Evolutionary conservation across 2,329 filamentous ascomycete genomes (phyloP), one percentile per base, ranked within the genome.

Genomic region (Alternaria hordeiaustralica): DNA sequence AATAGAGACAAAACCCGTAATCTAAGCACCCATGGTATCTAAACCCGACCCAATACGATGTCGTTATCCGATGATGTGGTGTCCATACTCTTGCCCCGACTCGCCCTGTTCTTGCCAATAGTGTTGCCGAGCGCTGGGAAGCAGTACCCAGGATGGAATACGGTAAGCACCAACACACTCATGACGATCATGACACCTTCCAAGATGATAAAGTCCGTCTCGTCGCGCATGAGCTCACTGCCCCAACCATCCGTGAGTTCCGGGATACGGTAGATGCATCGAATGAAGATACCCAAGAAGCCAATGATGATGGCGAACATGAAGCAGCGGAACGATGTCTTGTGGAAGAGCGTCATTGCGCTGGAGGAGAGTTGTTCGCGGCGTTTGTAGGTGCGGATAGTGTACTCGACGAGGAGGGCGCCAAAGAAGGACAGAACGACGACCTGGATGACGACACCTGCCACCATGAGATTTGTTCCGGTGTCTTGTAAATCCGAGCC

Each of bases 361-460:
- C 71, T 63, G 11, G 55, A 9, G 2, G 72, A 68, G 8, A 78
- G 68, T 53, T 73, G 60, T 7, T 68, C 57, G 57, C 73, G 73
- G 55, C 67, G 76, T 11, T 68, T 67, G 68, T 75, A 70, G 2
- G 75, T 78, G 30, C 76, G 71, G 46, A 78, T 20, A 8, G 70
- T 59, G 63, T 79, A 84, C 47, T 84, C 81, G 33, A 58, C 66
- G 4, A 80, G 78, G 25, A 84, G 73, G 44, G 70, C 66, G 6
- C 82, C 79, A 67, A 87, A 88, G 67, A 84, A 79, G 9, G 83
- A 73, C 43, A 87, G 76, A 0, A 86, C 84, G 7, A 82, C 81
- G 23, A 89, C 86, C 73, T 89, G 87, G 64, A 86, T 84, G 3
- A 84, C 81, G 45, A 89, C 84, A 70, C 87, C 87, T 0, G 86